Evolutionary conservation across 2,329 filamentous ascomycete genomes (phyloP).

Genomic region (Ophiocordyceps camponoti-leonardi): DNA sequence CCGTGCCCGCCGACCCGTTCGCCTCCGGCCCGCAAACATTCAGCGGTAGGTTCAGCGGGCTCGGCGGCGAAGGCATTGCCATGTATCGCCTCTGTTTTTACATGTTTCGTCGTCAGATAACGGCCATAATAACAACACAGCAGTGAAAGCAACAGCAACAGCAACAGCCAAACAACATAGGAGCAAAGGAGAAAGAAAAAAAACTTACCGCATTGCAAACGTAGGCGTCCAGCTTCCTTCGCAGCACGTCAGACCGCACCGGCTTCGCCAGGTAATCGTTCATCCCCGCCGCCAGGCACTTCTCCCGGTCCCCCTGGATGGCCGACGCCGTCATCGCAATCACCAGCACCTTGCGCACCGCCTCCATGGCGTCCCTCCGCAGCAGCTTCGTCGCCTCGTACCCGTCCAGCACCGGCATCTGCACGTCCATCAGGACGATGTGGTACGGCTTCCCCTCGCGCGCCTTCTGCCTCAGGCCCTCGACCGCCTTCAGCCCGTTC

Average conservation of each 20-base stretch:
- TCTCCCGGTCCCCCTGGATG: constrained; percentile 87
- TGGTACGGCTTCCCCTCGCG: constrained; percentile 65
- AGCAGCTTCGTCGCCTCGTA: constrained; percentile 81
- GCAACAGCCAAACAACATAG: neutral
- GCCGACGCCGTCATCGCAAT: constrained; percentile 96
- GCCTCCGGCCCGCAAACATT: neutral
- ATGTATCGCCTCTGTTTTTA: neutral
- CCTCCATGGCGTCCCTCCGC: constrained; percentile 56
- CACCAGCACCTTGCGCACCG: constrained; percentile 69
- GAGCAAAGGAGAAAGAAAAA: neutral
- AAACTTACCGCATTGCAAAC: constrained; percentile 19
- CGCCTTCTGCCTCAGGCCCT: constrained; percentile 61
- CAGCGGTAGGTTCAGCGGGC: neutral
- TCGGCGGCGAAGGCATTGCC: neutral
- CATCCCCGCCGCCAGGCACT: constrained; percentile 92
- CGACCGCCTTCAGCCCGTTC: constrained; percentile 75
- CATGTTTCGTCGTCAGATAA: neutral
- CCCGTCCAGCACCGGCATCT: constrained; percentile 87
- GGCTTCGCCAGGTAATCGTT: constrained; percentile 83
- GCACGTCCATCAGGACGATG: constrained; percentile 86
- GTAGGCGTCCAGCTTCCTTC: constrained; percentile 56
- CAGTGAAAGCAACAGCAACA: too few relatives aligned
- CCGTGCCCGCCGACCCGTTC: neutral
- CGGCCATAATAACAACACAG: too few relatives aligned
- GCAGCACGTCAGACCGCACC: constrained; percentile 74